Evolutionary conservation across 2,329 filamentous ascomycete species (phyloP), one percentile per base, ranked within the genome.

Genomic region (Anthostomella pinea): DNA sequence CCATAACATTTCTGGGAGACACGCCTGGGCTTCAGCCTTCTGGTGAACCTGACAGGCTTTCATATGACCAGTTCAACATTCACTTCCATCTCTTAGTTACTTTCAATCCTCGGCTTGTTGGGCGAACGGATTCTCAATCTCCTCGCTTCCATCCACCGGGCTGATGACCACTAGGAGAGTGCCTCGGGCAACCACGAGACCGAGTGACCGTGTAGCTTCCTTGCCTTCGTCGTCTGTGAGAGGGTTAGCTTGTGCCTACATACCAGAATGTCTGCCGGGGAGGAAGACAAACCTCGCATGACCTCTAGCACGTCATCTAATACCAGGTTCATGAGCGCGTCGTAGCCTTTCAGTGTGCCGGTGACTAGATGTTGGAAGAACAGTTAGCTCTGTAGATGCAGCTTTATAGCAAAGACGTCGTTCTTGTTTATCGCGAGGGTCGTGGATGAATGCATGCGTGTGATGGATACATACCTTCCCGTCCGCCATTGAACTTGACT

Each of bases 261-360:
- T n/a, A 33, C 18, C 35, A 35, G 8, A 36, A 29, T 41, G 23
- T 31, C 22, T 19, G 15, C 8, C 17, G 13, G 16, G 33, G 8
- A 27, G 16, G 30, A 8, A 22, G 35, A 55, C 74, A 45, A 68
- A 95, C 91, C 91, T 72, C 85, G 78, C 66, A 96, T 81, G 30
- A 84, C 77, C 64, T 98, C 93, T 62, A 93, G 82, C 34, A 95
- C 91, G 52, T 97, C 87, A 58, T 97, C 93, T 38, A 98, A 72
- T 17, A 98, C 93, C 45, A 98, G 74, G 63, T 98, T 98, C 90
- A 97, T 97, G 43, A 98, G 75, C 54, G 93, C 90, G 62, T 98
- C 93, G 63, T 90, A 97, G 45, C 93, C 93, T 66, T 97, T 97
- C 26, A 98, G 73, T 1, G 81, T 87, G 34, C 93, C 93, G 33